Evolutionary conservation across 176 grass and related monocot species (phyloP), one percentile per base, ranked within the genome.

Genomic region (Secale cereale): DNA sequence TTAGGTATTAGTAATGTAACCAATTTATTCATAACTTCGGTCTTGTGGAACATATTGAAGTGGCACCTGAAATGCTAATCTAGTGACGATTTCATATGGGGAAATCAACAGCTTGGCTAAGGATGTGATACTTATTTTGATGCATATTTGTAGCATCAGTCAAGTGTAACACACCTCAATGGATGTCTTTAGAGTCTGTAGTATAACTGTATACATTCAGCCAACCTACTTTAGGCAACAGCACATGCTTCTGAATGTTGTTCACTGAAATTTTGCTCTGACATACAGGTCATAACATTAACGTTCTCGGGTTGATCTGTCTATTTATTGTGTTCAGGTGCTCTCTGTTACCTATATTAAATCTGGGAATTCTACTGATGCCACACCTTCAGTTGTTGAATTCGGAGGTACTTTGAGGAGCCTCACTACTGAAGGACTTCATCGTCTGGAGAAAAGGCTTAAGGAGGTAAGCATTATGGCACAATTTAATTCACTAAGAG

Each of bases 361-460:
- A 85, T 88, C 89, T 90, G 91, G 87, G 14, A 76, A 75, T 68
- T 71, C 73, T 59, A 68, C 89, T 78, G 74, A 91, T 85, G 63
- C 65, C 29, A 95, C 83, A n/a, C 96, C 96, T 69, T 13, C 72
- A 50, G 27, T 72, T 76, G 78, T 98, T 65, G 91, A 98, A 87
- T 98, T 98, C 65, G 96, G 96, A 48, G 96, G 93, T 54, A 98
- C 96, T 78, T 78, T 98, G 56, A 94, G 96, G 85, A 98, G 96
- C 74, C 81, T 98, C 40, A 95, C 96, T 32, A 95, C 89, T 64
- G 96, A 94, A 85, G 93, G 93, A 28, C 78, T 98, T 36, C 35
- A 86, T n/a, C 72, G 59, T 39, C 83, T 98, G 19, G 80, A 94
- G 57, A 95, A 78, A 92, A 81, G 96, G 81, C 73, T 92, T 65